These are phyloP conservation scores for Plasmodium berghei DNA, from an alignment of 169 alveolate genomes.

Conservation along the genomic window DNA sequence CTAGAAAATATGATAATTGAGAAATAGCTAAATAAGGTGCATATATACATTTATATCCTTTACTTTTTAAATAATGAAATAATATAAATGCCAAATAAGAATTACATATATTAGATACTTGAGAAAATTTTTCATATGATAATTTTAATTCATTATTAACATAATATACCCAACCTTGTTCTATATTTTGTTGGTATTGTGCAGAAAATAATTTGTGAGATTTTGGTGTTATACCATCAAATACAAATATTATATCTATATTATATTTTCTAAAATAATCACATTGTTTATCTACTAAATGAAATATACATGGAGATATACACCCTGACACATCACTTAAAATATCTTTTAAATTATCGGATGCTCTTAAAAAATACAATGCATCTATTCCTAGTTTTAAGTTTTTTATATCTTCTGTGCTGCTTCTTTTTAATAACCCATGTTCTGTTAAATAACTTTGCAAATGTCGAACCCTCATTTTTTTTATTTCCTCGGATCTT, in stretches of 20 bases:
- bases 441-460: conserved; percentile 82
- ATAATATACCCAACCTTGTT: conserved; percentile 58
- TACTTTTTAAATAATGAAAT: conserved; percentile 74
- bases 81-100: conserved; percentile 79
- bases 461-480: conserved; percentile 85
- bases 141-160: conserved; percentile 41
- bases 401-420: conserved; percentile 34
- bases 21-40: conserved; percentile 85
- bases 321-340: conserved; percentile 74
- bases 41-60: conserved; percentile 80
- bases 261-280: conserved; percentile 44
- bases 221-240: conserved; percentile 74
- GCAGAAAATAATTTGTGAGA: conserved; percentile 58
- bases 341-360: conserved; percentile 44
- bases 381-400: conserved; percentile 75
- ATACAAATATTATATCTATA: conserved; percentile 49
- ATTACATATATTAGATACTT: conserved; percentile 44
- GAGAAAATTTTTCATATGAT: conserved; percentile 22
- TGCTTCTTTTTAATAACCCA: conserved; percentile 74
- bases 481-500: conserved; percentile 2
- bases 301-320: conserved; percentile 69
- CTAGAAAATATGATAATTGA: conserved; percentile 80
- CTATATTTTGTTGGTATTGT: conserved; percentile 36
- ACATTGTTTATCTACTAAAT: conserved; percentile 64
- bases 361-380: conserved; percentile 61